A percentile compares a stretch with the other conserved stretches of the same genome.
Conservation (phyloP, 805 yeast species). For the Wickerhamiella azyma region DNA sequence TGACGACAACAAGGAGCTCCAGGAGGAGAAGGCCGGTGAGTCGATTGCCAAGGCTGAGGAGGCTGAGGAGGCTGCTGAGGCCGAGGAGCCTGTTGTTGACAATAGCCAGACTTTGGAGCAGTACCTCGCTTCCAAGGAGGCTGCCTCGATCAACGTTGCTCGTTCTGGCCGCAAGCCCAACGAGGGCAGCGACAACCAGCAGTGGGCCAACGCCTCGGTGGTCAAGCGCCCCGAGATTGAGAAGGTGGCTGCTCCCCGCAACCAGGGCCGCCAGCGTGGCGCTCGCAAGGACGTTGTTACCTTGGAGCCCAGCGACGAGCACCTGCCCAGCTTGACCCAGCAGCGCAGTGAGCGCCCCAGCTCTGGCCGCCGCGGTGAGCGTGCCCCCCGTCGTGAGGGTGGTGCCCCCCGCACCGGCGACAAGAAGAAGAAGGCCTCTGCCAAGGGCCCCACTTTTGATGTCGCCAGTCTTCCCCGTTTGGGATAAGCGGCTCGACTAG, state of each 20-base stretch:
- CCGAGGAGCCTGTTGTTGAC: conserved; percentile 34
- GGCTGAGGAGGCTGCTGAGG: conserved; percentile 27
- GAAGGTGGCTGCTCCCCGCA: conserved; percentile 45
- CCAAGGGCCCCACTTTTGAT: conserved; percentile 14
- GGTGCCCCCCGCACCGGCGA: conserved; percentile 7
- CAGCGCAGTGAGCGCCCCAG: conserved; percentile 7
- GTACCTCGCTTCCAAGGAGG: conserved; percentile 55
- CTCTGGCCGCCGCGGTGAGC: conserved; percentile 38
- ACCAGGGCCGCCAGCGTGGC: conserved; percentile 52
- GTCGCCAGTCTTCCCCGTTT: conserved; percentile 18
- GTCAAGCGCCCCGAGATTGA: conserved; percentile 49
- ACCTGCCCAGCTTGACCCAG: conserved; percentile 11
- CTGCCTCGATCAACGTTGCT: conserved; percentile 17
- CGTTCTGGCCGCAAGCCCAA: conserved; percentile 33
- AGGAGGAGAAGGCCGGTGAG: conserved; percentile 41
- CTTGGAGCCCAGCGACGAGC: conserved; percentile 21
- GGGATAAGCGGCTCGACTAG: conserved; percentile 9
- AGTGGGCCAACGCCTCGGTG: conserved; percentile 39
- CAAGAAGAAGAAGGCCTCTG: conserved; percentile 10
- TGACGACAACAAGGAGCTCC: conserved; percentile 58
- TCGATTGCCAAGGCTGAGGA: conserved; percentile 29
- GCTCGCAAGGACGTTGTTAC: conserved; percentile 68
- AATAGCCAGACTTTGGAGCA: conserved; percentile 63
- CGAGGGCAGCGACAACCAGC: conserved; percentile 40
- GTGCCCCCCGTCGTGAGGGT: too few relatives aligned